Conservation (phyloP, 1,139 yeast species). For the Citeromyces siamensis region DNA sequence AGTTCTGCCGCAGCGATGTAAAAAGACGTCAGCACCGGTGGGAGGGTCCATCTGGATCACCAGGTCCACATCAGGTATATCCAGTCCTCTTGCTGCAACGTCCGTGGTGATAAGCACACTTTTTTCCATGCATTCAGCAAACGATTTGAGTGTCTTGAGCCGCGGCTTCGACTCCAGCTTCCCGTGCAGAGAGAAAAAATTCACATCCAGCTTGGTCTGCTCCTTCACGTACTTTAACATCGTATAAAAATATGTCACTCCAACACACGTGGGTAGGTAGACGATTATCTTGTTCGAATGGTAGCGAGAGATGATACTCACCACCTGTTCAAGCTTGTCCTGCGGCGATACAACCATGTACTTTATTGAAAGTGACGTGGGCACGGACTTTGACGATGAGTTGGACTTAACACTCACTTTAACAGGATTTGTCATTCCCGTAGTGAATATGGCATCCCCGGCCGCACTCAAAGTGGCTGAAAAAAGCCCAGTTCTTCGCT, state of each 20-base stretch:
- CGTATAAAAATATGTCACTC: constrained; percentile 66
- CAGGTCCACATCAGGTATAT: constrained; percentile 83
- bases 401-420: constrained; percentile 59
- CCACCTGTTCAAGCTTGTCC: constrained; percentile 42
- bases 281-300: constrained; percentile 69
- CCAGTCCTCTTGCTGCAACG: constrained; percentile 91
- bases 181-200: constrained; percentile 71
- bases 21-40: constrained; percentile 74
- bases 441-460: constrained; percentile 51
- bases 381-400: constrained; percentile 27
- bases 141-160: constrained; percentile 52
- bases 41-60: constrained; percentile 89
- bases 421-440: constrained; percentile 87
- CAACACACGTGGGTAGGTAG: constrained; percentile 81
- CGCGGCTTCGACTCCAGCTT: constrained; percentile 69
- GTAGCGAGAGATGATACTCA: constrained; percentile 39
- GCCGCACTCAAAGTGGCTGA: constrained; percentile 87
- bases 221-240: constrained; percentile 29
- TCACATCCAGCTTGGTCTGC: constrained; percentile 13
- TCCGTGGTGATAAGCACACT: constrained; percentile 71
- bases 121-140: constrained; percentile 33
- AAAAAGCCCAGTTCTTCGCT: constrained; percentile 85
- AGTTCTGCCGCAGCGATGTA: constrained; percentile 88
- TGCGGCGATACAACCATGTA: constrained; percentile 53
- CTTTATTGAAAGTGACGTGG: constrained; percentile 51